These are phyloP conservation scores for Wallacemonas collosoma DNA, from an alignment of 208 protist species.

Conservation along the genomic window DNA sequence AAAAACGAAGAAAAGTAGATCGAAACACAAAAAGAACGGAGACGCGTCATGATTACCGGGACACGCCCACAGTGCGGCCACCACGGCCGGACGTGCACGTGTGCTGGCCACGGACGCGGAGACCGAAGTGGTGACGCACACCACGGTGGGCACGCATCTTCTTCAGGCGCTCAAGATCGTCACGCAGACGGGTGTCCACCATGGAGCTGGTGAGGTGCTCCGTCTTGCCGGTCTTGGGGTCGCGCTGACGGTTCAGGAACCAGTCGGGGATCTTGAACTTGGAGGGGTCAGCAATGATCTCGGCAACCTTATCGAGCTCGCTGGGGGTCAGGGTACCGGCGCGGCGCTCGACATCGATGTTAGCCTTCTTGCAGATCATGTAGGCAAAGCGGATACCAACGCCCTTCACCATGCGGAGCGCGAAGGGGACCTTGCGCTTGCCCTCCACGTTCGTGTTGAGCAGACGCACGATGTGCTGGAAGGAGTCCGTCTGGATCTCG, in stretches of 20 bases:
- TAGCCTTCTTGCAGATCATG: constrained; percentile 99
- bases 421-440: constrained; percentile 97
- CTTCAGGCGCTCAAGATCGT: constrained; percentile 99
- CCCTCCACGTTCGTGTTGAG: constrained; percentile 99
- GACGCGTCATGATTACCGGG: constrained; percentile 25
- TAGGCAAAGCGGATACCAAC: constrained; percentile 99
- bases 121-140: constrained; percentile 98
- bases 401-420: constrained; percentile 99
- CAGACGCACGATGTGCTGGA: constrained; percentile 99
- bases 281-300: constrained; percentile 97
- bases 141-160: constrained; percentile 99
- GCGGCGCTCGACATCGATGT: constrained; percentile 97
- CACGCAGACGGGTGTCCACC: constrained; percentile 98
- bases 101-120: constrained; percentile 99
- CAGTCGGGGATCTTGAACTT: constrained; percentile 99
- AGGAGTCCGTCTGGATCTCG: constrained; percentile 87
- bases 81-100: constrained; percentile 99
- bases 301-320: constrained; percentile 98
- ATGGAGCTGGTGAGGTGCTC: constrained; percentile 97
- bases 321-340: constrained; percentile 87
- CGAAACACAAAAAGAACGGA: not conserved
- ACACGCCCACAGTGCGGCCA: constrained; percentile 92
- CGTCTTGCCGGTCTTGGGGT: constrained; percentile 98
- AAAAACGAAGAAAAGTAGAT: constrained; percentile 11
- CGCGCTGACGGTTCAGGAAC: constrained; percentile 99